Evolutionary conservation across 1,139 yeast genomes (phyloP).

Genomic region (Nakaseomyces delphensis): DNA sequence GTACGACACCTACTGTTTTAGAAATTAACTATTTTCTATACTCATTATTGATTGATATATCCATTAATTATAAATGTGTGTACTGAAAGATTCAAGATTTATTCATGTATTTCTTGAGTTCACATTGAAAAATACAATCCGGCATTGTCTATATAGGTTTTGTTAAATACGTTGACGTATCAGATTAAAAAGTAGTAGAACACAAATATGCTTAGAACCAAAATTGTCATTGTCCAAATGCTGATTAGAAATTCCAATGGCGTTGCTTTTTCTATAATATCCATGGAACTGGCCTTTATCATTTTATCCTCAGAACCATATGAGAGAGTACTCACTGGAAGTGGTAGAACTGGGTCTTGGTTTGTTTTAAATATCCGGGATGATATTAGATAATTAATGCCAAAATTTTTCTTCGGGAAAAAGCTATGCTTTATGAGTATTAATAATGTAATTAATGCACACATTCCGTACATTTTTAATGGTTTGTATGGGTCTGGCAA

Average conservation of each 20-base stretch:
- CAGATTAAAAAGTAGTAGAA: slow-evolving; percentile 11
- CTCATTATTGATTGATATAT: no score
- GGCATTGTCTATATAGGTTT: background rate
- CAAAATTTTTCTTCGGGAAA: background rate
- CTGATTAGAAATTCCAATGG: slow-evolving; percentile 8
- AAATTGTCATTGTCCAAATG: slow-evolving; percentile 8
- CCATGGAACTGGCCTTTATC: background rate
- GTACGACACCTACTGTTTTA: no score
- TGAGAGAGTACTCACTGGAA: slow-evolving; percentile 14
- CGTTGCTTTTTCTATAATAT: background rate
- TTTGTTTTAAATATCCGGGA: background rate
- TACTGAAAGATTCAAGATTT: no score
- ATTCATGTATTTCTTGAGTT: no score
- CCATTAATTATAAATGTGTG: no score
- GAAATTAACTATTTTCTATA: no score
- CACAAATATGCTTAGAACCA: slow-evolving; percentile 12
- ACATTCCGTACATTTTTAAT: slow-evolving; percentile 34
- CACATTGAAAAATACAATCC: no score
- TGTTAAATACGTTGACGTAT: background rate
- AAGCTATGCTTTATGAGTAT: slow-evolving; percentile 3
- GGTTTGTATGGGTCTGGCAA: slow-evolving; percentile 63
- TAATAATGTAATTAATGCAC: slow-evolving; percentile 23
- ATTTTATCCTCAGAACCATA: background rate
- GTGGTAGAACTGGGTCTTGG: slow-evolving; percentile 11
- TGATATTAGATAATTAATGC: no score